These are phyloP conservation scores for Auriscalpium microsporum DNA, from an alignment of 768 basidiomycete genomes.

Conservation along the genomic window DNA sequence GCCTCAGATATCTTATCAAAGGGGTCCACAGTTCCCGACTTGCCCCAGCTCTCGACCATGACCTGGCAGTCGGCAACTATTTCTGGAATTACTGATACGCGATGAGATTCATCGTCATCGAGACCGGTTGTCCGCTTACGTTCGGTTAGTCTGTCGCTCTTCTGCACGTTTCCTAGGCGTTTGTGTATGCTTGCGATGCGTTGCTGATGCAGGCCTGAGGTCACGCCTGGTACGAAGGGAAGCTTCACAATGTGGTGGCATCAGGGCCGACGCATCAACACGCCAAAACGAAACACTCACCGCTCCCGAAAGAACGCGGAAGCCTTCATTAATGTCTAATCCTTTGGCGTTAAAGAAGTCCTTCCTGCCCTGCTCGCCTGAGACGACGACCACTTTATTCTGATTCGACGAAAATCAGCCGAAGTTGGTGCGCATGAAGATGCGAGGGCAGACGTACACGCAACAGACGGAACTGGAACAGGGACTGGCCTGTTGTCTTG, in stretches of 20 bases:
- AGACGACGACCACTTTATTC: conserved; percentile 70
- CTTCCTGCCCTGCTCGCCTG: conserved; percentile 61
- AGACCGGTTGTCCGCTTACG: conserved; percentile 36
- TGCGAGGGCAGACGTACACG: conserved; percentile 35
- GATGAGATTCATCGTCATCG: conserved; percentile 8
- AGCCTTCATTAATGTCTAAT: conserved; percentile 72
- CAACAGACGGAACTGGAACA: conserved; percentile 65
- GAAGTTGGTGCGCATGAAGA: conserved; percentile 4
- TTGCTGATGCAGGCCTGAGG: conserved; percentile 56
- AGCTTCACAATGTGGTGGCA: conserved; percentile 35
- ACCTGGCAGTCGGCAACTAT: conserved; percentile 58
- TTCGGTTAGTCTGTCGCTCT: conserved; percentile 48
- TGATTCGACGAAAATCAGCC: conserved; percentile 25
- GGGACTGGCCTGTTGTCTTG: conserved; percentile 51
- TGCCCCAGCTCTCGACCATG: conserved; percentile 58
- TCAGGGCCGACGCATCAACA: neutral
- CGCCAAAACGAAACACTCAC: conserved; percentile 30
- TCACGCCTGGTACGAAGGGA: conserved; percentile 68
- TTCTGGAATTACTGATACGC: conserved; percentile 48
- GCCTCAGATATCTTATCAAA: conserved; percentile 67
- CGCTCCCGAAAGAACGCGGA: conserved; percentile 70
- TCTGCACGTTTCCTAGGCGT: conserved; percentile 57
- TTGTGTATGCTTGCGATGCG: conserved; percentile 62
- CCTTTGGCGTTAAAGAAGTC: conserved; percentile 63
- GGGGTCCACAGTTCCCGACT: conserved; percentile 58